phyloP scores from a whole-genome alignment of 2,329 filamentous ascomycete species.

The Remersonia thermophila region DNA sequence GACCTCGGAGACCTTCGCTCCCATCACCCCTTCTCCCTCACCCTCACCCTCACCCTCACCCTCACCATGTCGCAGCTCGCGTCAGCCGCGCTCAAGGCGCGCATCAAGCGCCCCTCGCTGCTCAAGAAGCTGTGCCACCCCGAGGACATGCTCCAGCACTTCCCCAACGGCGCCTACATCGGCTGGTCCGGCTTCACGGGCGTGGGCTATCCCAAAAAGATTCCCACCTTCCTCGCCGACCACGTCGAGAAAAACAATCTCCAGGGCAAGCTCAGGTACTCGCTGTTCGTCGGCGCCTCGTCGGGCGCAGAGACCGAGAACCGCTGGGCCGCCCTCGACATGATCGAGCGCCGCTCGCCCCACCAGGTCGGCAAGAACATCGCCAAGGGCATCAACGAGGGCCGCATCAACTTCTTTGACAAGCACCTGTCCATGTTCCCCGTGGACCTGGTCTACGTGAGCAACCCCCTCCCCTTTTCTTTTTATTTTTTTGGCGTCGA shows the following conservation, averaged over 20 bases:
- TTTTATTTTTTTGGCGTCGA: slow-evolving; percentile 23
- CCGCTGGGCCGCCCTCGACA: slow-evolving; percentile 76
- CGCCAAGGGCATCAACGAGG: slow-evolving; percentile 79
- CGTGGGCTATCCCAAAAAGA: slow-evolving; percentile 80
- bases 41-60: neutral
- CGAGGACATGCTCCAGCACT: slow-evolving; percentile 67
- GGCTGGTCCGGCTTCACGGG: slow-evolving; percentile 89
- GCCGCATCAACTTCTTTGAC: slow-evolving; percentile 83
- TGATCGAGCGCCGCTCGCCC: slow-evolving; percentile 75
- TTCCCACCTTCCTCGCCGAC: slow-evolving; percentile 73
- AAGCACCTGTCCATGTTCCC: slow-evolving; percentile 93
- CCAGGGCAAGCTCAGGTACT: slow-evolving; percentile 75
- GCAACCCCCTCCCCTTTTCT: slow-evolving; percentile 6
- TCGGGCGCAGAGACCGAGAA: slow-evolving; percentile 85
- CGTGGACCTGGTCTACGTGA: slow-evolving; percentile 67
- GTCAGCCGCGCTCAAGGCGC: slow-evolving; percentile 63
- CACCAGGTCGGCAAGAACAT: slow-evolving; percentile 89
- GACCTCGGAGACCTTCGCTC: too few relatives aligned
- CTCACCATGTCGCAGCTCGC: slow-evolving; percentile 33
- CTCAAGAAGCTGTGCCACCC: slow-evolving; percentile 69
- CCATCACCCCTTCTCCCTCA: neutral
- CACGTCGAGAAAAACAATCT: slow-evolving; percentile 80
- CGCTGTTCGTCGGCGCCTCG: slow-evolving; percentile 79
- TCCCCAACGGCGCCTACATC: slow-evolving; percentile 75
- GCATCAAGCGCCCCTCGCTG: slow-evolving; percentile 63